Base-by-base conservation (phyloP, 257 asterid species). In the Gynochthodes officinalis region DNA sequence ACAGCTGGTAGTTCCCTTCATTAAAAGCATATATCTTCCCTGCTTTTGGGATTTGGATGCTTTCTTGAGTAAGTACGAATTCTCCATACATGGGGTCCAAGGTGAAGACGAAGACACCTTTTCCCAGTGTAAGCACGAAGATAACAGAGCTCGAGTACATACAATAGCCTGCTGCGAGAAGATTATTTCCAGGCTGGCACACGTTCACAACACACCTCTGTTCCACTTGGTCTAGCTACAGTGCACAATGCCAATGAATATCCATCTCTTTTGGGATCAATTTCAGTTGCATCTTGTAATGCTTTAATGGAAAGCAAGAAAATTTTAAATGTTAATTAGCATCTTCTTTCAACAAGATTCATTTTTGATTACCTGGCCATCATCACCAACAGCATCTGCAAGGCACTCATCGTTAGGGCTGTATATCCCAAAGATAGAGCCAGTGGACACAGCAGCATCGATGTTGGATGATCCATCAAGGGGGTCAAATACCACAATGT, bases 401-500 rank as follows among this genome's bases (percentile, higher is more conserved):
- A 91, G 85, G 81, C 98, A 91, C 75, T 94, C 96, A 59, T 91
- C 94, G 57, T 91, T 88, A 0, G 96, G 97, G 76, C 88, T 87
- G 83, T 91, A 94, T 30, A 94, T 94, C 21, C 99, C 97, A 39
- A 94, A 94, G 59, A 94, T 91, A 43, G 99, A 91, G 37, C 99
- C 99, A 1, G 99, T 94, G 70, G 99, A 87, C 30, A 91, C 96
- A 50, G 96, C 96, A 39, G 97, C 96, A 74, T 94, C 97, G 19
- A 94, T 91, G 84, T 94, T 94, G 71, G 99, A 88, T 7, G 99
- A 94, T 64, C 97, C 99, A 78, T 94, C 97, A 32, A 94, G 95
- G 55, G 99, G 97, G 74, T 91, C 99, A 49, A 94, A 94, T 0
- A 94, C 99, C 10, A 91, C 97, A 73, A 94, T 89, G 84, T 94